Evolutionary conservation across 73 alveolate species (phyloP), one percentile per base, ranked within the genome.

Genomic region (Paramecium biaurelia): DNA sequence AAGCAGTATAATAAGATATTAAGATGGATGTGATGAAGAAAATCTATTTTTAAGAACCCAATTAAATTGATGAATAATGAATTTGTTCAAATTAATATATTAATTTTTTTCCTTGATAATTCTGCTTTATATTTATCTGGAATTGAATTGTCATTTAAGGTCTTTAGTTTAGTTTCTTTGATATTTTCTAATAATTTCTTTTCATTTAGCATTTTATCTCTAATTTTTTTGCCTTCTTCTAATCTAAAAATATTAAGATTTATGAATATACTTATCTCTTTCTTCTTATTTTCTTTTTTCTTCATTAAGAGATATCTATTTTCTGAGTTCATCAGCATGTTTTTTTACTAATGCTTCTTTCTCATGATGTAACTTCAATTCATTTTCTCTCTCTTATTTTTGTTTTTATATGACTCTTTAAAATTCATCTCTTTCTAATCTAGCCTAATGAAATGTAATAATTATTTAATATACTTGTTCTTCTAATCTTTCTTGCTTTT

Each of bases 181-280:
- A 97, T 97, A 72, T 87, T 97, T 90, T 97, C 99, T 43, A 98
- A 96, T 92, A 96, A 96, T 68, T 94, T 92, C 93, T 93, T 93
- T 85, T 98, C 98, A 63, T 96, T 94, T 74, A 96, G 94, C 70
- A 95, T 90, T 88, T 96, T 95, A 72, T 94, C 95, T 93, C 98
- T 97, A 20, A 97, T 95, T 92, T 96, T 97, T 93, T 98, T 95
- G 10, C 98, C 99, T 92, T 97, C 99, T 95, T 97, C 99, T n/a
- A 96, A 76, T 89, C 94, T 89, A 20, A 30, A 32, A n/a, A 30
- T 9, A 58, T 72, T 12, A 28, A 18, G n/a, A 10, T 12, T 14
- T 9, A 30, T 20, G 1, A 47, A 2, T 4, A 23, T 79, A 79
- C 86, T 95, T 94, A 43, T 97, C 98, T 20, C 96, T 92, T 90